Conservation (phyloP, 495 filamentous ascomycete species). For the Lasiosphaeriaceae sp. region DNA sequence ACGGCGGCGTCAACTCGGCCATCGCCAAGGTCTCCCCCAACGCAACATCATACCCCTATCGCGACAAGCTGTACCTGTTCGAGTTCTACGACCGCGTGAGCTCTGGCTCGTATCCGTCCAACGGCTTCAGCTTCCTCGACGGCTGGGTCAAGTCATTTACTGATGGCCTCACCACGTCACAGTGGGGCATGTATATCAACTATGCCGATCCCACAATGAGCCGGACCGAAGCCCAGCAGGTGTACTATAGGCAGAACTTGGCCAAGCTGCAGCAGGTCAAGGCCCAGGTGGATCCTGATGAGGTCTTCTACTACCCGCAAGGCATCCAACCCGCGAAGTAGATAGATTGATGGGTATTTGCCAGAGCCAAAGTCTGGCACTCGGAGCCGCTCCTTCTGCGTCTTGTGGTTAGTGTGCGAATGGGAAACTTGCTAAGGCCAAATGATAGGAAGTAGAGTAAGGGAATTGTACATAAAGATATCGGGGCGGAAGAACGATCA, state of each 20-base stretch:
- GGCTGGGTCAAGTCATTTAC: constrained; percentile 38
- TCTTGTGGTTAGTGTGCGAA: no score
- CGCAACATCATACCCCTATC: constrained; percentile 35
- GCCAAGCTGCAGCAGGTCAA: constrained; percentile 51
- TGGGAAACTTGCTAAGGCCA: no score
- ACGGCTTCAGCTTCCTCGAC: constrained; percentile 35
- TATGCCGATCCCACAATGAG: constrained; percentile 40
- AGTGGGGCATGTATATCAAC: constrained; percentile 48
- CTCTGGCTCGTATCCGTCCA: constrained; percentile 26
- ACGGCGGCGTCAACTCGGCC: constrained; percentile 41
- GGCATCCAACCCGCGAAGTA: constrained; percentile 41
- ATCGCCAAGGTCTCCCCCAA: constrained; percentile 30
- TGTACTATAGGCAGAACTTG: constrained; percentile 54
- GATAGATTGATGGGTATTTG: background rate
- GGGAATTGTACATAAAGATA: no score
- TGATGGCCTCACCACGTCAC: constrained; percentile 18
- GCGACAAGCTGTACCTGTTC: constrained; percentile 35
- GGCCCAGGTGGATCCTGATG: constrained; percentile 48
- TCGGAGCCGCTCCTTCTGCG: no score
- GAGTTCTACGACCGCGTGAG: constrained; percentile 36
- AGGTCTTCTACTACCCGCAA: constrained; percentile 63
- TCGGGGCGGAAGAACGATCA: no score
- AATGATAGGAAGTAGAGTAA: no score
- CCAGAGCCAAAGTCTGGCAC: background rate
- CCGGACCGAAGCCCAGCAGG: constrained; percentile 32